Percentiles rank a stretch among this genome's conserved stretches.
These are phyloP conservation scores for Gymnopilus dilepis DNA, from an alignment of 768 basidiomycete genomes.

Conservation along the genomic window DNA sequence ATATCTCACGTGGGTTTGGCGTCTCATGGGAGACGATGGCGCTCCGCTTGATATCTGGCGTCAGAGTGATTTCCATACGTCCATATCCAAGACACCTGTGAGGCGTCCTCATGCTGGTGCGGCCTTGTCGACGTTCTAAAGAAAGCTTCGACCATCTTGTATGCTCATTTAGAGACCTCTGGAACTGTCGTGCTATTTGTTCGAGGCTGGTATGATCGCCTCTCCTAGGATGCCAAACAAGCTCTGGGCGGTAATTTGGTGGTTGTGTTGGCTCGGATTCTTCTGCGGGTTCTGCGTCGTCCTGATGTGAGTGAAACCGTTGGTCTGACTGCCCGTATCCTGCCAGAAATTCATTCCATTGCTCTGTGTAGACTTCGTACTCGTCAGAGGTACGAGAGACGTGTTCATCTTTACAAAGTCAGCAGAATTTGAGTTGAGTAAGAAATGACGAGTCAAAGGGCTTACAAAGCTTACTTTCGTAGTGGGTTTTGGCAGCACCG, in stretches of 20 bases:
- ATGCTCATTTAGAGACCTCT: background rate
- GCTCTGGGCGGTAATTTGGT: constrained; percentile 2
- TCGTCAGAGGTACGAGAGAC: background rate
- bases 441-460: background rate
- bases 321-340: background rate
- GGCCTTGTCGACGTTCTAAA: constrained; percentile 1
- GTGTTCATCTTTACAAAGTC: background rate
- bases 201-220: background rate
- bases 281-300: background rate
- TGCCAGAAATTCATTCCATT: background rate
- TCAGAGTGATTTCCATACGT: constrained; percentile 15
- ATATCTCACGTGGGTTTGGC: constrained; percentile 12
- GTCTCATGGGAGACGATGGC: constrained; percentile 10
- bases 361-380: background rate
- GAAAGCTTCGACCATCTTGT: background rate
- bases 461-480: constrained; percentile 3
- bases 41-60: constrained; percentile 7
- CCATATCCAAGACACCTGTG: constrained; percentile 15
- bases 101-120: background rate
- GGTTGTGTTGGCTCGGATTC: background rate
- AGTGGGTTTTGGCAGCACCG: constrained; percentile 10
- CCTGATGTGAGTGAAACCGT: background rate
- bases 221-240: constrained; percentile 11
- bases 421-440: background rate
- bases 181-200: constrained; percentile 13